These are phyloP conservation scores for Cubamyces sp. DNA, from an alignment of 768 basidiomycete species.

Conservation along the genomic window DNA sequence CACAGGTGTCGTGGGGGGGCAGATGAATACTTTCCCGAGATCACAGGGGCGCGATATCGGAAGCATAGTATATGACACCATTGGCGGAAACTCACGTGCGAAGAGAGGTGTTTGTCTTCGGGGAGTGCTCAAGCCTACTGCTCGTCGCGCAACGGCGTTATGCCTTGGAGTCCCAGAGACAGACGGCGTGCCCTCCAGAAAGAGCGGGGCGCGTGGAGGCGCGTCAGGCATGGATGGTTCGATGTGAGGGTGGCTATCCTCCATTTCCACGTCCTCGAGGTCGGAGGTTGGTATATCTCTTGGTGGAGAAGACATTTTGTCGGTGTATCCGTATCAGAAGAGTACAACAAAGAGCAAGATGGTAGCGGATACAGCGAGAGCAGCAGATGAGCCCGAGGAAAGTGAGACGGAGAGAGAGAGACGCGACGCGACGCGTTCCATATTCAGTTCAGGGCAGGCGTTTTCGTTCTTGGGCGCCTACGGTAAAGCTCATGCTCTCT, in stretches of 20 bases:
- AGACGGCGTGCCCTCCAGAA: constrained; percentile 37
- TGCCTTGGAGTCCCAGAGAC: constrained; percentile 33
- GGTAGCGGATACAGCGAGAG: neutral
- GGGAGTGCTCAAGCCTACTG: constrained; percentile 35
- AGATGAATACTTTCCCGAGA: too few species aligned
- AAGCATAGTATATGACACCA: neutral
- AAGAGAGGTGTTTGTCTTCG: constrained; percentile 32
- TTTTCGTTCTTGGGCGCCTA: constrained; percentile 20
- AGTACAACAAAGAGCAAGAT: neutral
- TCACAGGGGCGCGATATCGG: too few species aligned
- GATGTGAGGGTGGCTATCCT: constrained; percentile 21
- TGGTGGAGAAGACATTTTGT: constrained; percentile 32
- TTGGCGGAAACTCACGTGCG: constrained; percentile 26
- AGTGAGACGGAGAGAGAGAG: neutral
- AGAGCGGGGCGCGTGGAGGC: constrained; percentile 35
- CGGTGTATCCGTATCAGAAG: neutral
- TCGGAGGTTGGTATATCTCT: constrained; percentile 37
- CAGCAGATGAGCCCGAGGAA: neutral
- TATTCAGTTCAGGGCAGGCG: constrained; percentile 23
- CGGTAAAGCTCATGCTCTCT: neutral
- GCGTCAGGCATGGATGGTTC: constrained; percentile 34
- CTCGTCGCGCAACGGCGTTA: constrained; percentile 33
- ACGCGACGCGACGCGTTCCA: constrained; percentile 27
- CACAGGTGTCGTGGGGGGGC: too few species aligned
- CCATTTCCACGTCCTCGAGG: constrained; percentile 36